Conservation (phyloP, 305 asterid genomes). For the Solanum chacoense region DNA sequence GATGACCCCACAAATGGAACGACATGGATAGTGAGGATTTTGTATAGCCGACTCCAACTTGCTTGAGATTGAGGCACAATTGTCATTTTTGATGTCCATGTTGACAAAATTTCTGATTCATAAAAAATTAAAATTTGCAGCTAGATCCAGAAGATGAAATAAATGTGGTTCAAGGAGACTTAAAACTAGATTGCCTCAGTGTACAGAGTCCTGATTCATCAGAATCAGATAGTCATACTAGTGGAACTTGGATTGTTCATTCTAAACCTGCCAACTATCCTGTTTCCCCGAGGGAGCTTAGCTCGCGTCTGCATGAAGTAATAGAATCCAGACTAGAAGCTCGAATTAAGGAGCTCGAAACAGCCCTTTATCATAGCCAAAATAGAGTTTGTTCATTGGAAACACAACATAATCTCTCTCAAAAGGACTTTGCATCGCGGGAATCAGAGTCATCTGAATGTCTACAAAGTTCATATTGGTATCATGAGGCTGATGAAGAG, state of each 20-base stretch:
- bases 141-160: conserved; percentile 36
- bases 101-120: not conserved
- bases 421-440: conserved; percentile 7
- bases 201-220: conserved; percentile 1
- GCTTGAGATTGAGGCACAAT: not conserved
- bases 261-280: conserved; percentile 38
- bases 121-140: conserved; percentile 17
- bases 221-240: conserved; percentile 16
- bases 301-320: conserved; percentile 49
- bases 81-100: not conserved
- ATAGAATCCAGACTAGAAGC: conserved; percentile 47
- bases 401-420: conserved; percentile 11
- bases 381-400: conserved; percentile 13
- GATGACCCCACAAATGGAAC: not conserved
- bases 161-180: conserved; percentile 29
- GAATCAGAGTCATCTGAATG: conserved; percentile 21
- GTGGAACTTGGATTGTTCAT: conserved; percentile 7
- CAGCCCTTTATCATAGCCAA: conserved; percentile 24
- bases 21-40: not conserved
- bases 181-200: conserved; percentile 15
- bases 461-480: conserved; percentile 22
- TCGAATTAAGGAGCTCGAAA: conserved; percentile 50
- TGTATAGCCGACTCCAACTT: not conserved
- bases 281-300: conserved; percentile 56
- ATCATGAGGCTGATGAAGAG: conserved; percentile 1